Conservation (phyloP, 441 rosid genomes). For the Erysimum cheiri region DNA sequence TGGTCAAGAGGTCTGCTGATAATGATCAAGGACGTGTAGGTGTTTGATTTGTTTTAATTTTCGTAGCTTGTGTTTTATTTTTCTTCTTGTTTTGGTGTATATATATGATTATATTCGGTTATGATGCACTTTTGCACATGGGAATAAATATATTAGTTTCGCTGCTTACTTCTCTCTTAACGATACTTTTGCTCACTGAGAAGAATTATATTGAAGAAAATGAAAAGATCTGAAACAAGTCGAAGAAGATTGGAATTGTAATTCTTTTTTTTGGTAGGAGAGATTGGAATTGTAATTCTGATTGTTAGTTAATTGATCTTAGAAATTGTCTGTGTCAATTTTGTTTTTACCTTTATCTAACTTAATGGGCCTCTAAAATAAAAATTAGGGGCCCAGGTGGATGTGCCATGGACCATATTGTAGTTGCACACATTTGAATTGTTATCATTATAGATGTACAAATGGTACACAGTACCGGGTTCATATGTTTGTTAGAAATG, state of each 20-base stretch:
- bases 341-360: neutral
- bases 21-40: neutral
- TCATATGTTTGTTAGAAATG: neutral
- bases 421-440: neutral
- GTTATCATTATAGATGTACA: neutral
- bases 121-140: constrained; percentile 1
- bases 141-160: constrained; percentile 14
- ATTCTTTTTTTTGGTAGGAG: too few relatives aligned
- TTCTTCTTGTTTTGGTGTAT: neutral
- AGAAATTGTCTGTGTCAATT: neutral
- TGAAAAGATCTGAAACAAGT: neutral
- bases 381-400: neutral
- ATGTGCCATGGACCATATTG: neutral
- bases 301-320: neutral
- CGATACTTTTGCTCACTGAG: neutral
- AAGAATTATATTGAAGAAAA: neutral
- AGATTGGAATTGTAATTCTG: too few relatives aligned
- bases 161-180: neutral
- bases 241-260: neutral
- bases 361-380: neutral
- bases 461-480: neutral
- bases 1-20: constrained; percentile 13
- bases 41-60: neutral
- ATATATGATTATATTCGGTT: neutral
- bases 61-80: neutral